Percentiles rank a stretch among this genome's conserved stretches.
Conservation (phyloP, 2,329 filamentous ascomycete species). For the Colletotrichum liriopes region DNA sequence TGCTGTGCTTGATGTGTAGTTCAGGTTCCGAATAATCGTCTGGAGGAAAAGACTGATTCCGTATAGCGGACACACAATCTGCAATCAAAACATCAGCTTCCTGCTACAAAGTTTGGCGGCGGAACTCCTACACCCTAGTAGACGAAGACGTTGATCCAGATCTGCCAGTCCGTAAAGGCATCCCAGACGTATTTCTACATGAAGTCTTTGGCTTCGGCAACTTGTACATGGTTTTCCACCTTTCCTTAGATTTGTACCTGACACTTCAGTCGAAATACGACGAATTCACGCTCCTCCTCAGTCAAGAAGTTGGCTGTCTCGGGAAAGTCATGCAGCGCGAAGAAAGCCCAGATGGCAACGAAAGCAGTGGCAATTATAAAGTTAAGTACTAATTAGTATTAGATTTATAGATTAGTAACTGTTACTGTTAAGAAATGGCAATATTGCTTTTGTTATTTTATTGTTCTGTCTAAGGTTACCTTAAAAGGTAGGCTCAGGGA, state of each 20-base stretch:
- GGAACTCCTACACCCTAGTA: slow-evolving; percentile 73
- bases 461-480: no score
- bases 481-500: no score
- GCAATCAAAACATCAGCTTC: neutral
- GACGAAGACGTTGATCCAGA: slow-evolving; percentile 73
- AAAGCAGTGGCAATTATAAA: slow-evolving; percentile 73
- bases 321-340: slow-evolving; percentile 84
- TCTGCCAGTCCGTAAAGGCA: slow-evolving; percentile 86
- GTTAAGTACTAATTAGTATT: no score
- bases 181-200: slow-evolving; percentile 82
- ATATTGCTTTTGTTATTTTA: no score
- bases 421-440: no score
- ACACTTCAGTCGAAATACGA: slow-evolving; percentile 78
- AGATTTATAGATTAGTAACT: no score
- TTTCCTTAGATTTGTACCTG: slow-evolving; percentile 64
- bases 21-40: slow-evolving; percentile 73
- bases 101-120: slow-evolving; percentile 45
- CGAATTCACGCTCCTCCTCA: slow-evolving; percentile 78
- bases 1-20: slow-evolving; percentile 70
- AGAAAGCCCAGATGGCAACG: slow-evolving; percentile 78
- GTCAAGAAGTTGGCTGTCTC: slow-evolving; percentile 83
- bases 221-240: slow-evolving; percentile 46
- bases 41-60: slow-evolving; percentile 74
- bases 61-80: slow-evolving; percentile 70
- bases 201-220: slow-evolving; percentile 82